These are phyloP conservation scores for Acer yangbiense DNA, from an alignment of 345 rosid genomes.

Conservation along the genomic window DNA sequence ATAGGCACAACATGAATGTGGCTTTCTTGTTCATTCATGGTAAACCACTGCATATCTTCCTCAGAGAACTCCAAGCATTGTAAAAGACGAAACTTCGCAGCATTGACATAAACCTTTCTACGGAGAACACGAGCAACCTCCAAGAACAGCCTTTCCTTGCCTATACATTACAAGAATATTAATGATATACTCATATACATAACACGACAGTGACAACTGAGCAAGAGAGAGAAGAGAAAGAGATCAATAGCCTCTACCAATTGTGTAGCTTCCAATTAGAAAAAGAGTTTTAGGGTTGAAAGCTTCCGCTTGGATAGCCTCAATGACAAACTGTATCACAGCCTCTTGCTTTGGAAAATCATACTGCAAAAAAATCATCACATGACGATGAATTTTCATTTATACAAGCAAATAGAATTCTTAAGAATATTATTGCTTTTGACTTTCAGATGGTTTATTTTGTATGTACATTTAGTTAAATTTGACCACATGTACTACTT, in stretches of 20 bases:
- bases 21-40: slow-evolving; percentile 80
- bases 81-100: slow-evolving; percentile 65
- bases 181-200: slow-evolving; percentile 6
- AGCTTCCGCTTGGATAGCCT: slow-evolving; percentile 94
- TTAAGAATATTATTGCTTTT: not conserved
- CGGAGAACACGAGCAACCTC: slow-evolving; percentile 85
- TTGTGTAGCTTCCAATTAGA: slow-evolving; percentile 90
- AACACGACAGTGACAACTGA: not conserved
- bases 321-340: slow-evolving; percentile 88
- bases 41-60: slow-evolving; percentile 91
- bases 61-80: slow-evolving; percentile 75
- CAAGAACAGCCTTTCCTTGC: slow-evolving; percentile 92
- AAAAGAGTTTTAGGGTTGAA: slow-evolving; percentile 90
- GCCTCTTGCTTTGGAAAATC: slow-evolving; percentile 97
- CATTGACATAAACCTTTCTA: slow-evolving; percentile 66
- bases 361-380: slow-evolving; percentile 51
- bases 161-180: slow-evolving; percentile 31
- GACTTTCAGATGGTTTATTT: not conserved
- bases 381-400: slow-evolving; percentile 10
- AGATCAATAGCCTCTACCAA: slow-evolving; percentile 49
- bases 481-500: not conserved
- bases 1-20: slow-evolving; percentile 91
- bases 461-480: not conserved
- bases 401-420: not conserved
- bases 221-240: slow-evolving; percentile 10